Base-by-base conservation (phyloP, 345 rosid genomes). In the Carallia brachiata region DNA sequence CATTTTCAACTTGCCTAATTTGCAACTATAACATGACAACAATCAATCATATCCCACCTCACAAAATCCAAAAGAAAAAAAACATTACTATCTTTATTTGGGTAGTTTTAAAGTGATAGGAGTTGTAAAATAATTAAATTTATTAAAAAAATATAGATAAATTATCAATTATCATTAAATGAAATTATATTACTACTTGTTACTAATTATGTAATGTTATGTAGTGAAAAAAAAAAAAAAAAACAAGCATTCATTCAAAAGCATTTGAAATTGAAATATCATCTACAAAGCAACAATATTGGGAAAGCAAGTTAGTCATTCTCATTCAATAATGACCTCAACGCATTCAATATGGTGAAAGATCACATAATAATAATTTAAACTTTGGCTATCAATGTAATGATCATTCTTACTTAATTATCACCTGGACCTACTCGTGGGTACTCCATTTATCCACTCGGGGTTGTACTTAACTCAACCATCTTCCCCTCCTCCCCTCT, bases 281-380 rank as follows among this genome's bases (percentile, higher is more conserved):
- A 73, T 61, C 76, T 52, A n/a, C 65, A 34, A 30, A 56, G 61
- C 66, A 52, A 31, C 19, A 61, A 59, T 36, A n/a, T n/a, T n/a
- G 50, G 44, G 67, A 19, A 19, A 40, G 68, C 62, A 60, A 71
- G 64, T 8, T 28, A 34, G 61, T 66, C 70, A 59, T 48, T 58
- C 61, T 59, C 66, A 67, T 13, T 39, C 71, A 72, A 65, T 52
- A 31, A 65, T 72, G 23, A 16, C 65, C 13, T 54, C 34, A 54
- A 17, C 63, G 62, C 36, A 63, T 52, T 59, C 64, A 60, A 50
- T 66, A 36, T 50, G 76, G 76, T 60, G 66, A 66, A 60, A 61
- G 54, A 66, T 73, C 71, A 32, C 75, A n/a, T 72, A 52, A 50
- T 63, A 31, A 64, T 65, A 7, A 64, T 65, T 7, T 59, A 16